Base-by-base conservation (phyloP, 331 rosid genomes). In the Rhamnella rubrinervis region DNA sequence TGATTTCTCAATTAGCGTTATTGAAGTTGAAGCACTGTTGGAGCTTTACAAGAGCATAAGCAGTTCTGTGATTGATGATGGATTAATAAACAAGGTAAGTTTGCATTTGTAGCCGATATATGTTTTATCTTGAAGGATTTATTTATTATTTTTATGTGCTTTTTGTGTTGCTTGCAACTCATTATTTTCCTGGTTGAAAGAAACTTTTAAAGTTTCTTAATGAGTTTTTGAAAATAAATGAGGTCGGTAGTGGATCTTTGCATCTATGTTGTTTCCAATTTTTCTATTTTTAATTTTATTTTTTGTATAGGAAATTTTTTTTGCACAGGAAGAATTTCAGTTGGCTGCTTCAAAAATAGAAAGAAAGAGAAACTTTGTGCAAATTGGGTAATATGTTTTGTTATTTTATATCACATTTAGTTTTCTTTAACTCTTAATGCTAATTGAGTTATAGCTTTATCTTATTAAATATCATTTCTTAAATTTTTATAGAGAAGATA, bases 1-100 rank as follows among this genome's bases (percentile, higher is more conserved):
- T 84, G 8, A 53, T 66, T 82, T 68, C 18, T 7, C 84, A 93
- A 97, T 93, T 50, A 84, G 89, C 23, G 91, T 93, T 5, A 90
- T 88, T 38, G 98, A 93, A 73, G 89, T 93, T 78, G 98, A 93
- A 90, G 98, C 98, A 55, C 75, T 93, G 35, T 88, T 83, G 79
- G 97, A 93, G 83, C 88, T 93, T 56, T 93, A 83, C 61, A 93
- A 93, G 87, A 87, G 85, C 71, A 90, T 93, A 60, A 93, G 97
- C 74, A 52, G 88, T 47, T 90, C 97, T n/a, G 86, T 93, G 58
- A 67, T 75, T 65, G 96, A 90, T 55, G 98, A 93, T 84, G 97
- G 95, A 51, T 79, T 93, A 49, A 93, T 93, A 87, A 90, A 81
- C 75, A 88, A 90, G 97, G 98, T 90, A 86, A 74, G 44, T 39